Conservation (phyloP, 176 grass and related monocot species). For the Poa annua region DNA sequence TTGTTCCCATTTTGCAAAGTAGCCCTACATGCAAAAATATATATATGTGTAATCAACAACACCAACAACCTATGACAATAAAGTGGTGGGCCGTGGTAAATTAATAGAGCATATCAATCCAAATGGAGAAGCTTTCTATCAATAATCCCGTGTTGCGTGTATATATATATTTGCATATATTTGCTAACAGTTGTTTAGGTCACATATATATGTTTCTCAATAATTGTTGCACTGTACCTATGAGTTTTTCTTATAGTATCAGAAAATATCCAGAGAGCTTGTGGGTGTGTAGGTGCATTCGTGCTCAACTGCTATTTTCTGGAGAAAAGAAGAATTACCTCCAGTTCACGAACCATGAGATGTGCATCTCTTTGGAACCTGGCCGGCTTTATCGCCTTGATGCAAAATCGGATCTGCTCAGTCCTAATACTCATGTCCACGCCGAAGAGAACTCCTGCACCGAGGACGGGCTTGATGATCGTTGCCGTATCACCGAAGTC, state of each 20-base stretch:
- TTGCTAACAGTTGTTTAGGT: too few species aligned
- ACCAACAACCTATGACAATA: not conserved
- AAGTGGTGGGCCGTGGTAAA: not conserved
- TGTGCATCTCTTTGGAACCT: not conserved
- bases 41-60: not conserved
- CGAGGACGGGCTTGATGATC: not conserved
- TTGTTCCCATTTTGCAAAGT: not conserved
- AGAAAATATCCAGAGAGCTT: too few species aligned
- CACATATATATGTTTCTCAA: too few species aligned
- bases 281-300: too few species aligned
- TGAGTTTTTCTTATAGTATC: too few species aligned
- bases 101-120: not conserved
- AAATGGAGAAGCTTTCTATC: not conserved
- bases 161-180: too few species aligned
- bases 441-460: not conserved
- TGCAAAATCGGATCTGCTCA: conserved; percentile 31
- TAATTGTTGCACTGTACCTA: too few species aligned
- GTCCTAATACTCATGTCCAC: not conserved
- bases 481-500: not conserved
- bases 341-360: not conserved
- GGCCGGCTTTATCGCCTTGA: not conserved
- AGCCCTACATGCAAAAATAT: not conserved
- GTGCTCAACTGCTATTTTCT: too few species aligned
- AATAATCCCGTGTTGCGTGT: not conserved
- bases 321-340: not conserved